Base-by-base conservation (phyloP, 768 basidiomycete species). In the Tephrocybe rancida region DNA sequence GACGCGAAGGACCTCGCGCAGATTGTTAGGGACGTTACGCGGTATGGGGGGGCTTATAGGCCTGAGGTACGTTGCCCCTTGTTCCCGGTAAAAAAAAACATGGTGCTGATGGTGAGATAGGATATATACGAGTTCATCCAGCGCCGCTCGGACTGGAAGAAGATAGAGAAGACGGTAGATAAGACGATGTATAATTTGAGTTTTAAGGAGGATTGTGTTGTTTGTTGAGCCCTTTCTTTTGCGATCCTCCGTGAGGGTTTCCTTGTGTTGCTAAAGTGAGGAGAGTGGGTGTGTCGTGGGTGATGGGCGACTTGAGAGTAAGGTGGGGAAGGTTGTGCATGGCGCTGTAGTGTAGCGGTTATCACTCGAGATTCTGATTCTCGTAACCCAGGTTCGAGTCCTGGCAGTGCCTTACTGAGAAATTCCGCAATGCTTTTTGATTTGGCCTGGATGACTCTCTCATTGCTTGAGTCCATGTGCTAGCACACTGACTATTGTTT, bases 61-160 rank as follows among this genome's bases (percentile, higher is more conserved):
- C 94, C 96, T 2, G 96, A 99, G 83, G 95, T 93, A 51, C 54
- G 73, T 9, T 29, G 21, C 21, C 55, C 13, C 35, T 37, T 16
- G 7, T 5, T 41, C 6, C 25, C n/a, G 2, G 46, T 26, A 1
- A 44, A 5, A 25, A 27, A 16, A 3, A n/a, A 13, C 16, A n/a
- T 55, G n/a, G 19, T 34, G 27, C 51, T 29, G 43, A 18, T 18
- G 19, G 30, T 44, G 10, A 54, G 18, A 21, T 29, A 88, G 84
- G 96, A 98, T 65, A 80, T 98, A 46, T 98, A 98, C 67, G 96
- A 98, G 69, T 96, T 98, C 63, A 91, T 98, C 63, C 92, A 95
- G 66, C 78, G 95, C 19, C 81, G 95, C 29, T 90, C 92, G 6
- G 96, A 99, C 68, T 98, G 96, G 96, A 96, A 97, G 74, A 95